Percentiles rank a stretch among this genome's conserved stretches.
Evolutionary conservation across 805 yeast genomes (phyloP).

Genomic region (Wickerhamiella parazyma): DNA sequence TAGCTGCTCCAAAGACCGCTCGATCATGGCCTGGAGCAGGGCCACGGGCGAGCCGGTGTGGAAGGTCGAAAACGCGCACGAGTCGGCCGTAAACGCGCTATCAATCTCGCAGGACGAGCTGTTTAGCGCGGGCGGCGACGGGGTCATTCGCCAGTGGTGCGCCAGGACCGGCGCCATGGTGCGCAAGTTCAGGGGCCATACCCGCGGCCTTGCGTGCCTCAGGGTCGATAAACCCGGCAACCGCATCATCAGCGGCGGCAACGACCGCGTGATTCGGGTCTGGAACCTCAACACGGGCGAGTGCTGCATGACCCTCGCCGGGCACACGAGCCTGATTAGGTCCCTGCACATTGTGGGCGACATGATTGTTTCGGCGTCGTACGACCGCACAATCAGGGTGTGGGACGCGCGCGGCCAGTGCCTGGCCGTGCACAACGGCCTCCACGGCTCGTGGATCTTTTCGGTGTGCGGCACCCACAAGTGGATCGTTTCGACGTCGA

Average conservation of each 20-base stretch:
- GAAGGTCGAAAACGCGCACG: conserved; percentile 19
- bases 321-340: conserved; percentile 81
- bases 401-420: conserved; percentile 25
- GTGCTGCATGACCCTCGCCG: conserved; percentile 54
- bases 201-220: conserved; percentile 73
- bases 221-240: conserved; percentile 59
- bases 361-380: conserved; percentile 25
- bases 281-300: conserved; percentile 72
- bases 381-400: conserved; percentile 26
- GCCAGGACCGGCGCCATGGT: conserved; percentile 53
- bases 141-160: conserved; percentile 74
- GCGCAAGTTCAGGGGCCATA: conserved; percentile 61
- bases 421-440: conserved; percentile 20
- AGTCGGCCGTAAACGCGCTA: conserved; percentile 28
- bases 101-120: conserved; percentile 19
- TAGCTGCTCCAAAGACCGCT: conserved; percentile 27
- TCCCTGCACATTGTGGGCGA: conserved; percentile 21
- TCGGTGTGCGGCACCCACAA: conserved; percentile 22
- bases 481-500: conserved; percentile 25
- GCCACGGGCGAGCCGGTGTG: conserved; percentile 13
- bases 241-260: conserved; percentile 69
- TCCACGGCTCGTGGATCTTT: conserved; percentile 26
- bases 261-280: conserved; percentile 72
- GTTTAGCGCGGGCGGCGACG: conserved; percentile 44
- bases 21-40: conserved; percentile 23